Percentiles rank a stretch among this genome's conserved stretches.
These are phyloP conservation scores for Metschnikowia koreensis DNA, from an alignment of 805 yeast genomes.

Conservation along the genomic window DNA sequence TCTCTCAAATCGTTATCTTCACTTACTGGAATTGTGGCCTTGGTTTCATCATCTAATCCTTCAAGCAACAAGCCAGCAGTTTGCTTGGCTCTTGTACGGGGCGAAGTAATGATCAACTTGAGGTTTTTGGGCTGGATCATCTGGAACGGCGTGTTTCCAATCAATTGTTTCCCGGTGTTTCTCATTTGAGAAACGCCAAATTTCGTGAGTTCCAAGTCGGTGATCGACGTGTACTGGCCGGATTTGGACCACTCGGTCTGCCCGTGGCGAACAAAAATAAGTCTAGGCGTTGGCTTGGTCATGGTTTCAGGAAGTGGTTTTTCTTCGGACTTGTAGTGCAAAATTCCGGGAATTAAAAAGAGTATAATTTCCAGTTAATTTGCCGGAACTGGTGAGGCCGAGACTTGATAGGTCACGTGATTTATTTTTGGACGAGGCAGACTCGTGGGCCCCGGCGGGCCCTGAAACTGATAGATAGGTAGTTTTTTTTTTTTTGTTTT, in stretches of 20 bases:
- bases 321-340: not conserved
- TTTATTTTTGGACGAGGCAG: no score
- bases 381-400: not conserved
- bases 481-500: no score
- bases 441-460: no score
- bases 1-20: constrained; percentile 74
- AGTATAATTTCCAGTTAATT: not conserved
- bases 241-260: constrained; percentile 96
- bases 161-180: constrained; percentile 67
- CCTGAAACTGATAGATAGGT: no score
- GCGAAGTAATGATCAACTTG: constrained; percentile 71
- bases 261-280: constrained; percentile 75
- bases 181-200: constrained; percentile 77
- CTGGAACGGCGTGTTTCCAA: constrained; percentile 51
- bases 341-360: not conserved
- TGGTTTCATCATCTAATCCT: constrained; percentile 42
- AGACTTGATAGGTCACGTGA: not conserved
- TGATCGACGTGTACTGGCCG: constrained; percentile 86
- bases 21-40: constrained; percentile 41
- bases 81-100: constrained; percentile 74
- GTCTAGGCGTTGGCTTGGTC: constrained; percentile 52
- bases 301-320: not conserved
- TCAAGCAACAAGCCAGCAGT: constrained; percentile 67
- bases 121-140: constrained; percentile 64
- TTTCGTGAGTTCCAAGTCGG: constrained; percentile 76